phyloP scores from a whole-genome alignment of 345 rosid species.

The Murraya koenigii region DNA sequence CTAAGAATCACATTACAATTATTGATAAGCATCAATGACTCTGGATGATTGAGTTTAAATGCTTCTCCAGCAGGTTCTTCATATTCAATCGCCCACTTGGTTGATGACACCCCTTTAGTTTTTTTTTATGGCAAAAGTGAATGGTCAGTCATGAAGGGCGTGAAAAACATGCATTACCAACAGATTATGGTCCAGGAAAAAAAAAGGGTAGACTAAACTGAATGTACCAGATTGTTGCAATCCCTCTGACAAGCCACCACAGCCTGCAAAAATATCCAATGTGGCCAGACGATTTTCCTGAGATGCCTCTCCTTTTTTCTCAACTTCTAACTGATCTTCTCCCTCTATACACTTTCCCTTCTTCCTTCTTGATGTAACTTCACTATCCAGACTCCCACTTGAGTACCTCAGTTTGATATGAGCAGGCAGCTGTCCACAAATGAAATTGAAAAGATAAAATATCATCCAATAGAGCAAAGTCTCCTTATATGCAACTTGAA shows the following conservation, averaged over 20 bases:
- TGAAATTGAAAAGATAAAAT: background rate
- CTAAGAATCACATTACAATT: constrained; percentile 91
- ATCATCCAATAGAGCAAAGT: background rate
- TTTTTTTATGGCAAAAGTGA: background rate
- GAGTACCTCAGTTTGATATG: constrained; percentile 51
- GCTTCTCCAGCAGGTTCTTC: constrained; percentile 93
- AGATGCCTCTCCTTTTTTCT: constrained; percentile 34
- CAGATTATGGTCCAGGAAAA: background rate
- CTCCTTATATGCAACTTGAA: background rate
- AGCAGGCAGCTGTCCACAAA: constrained; percentile 54
- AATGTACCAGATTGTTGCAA: constrained; percentile 56
- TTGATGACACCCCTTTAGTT: constrained; percentile 54
- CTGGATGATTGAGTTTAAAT: constrained; percentile 65
- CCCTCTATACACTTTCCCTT: constrained; percentile 73
- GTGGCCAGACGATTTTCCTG: constrained; percentile 46
- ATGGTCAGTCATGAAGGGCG: background rate
- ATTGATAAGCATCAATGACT: constrained; percentile 57
- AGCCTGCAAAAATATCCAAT: constrained; percentile 82
- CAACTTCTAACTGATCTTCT: constrained; percentile 37
- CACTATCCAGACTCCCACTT: constrained; percentile 30
- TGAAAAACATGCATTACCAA: background rate
- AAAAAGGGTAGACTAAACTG: background rate
- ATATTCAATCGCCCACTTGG: constrained; percentile 92
- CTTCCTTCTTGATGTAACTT: constrained; percentile 54
- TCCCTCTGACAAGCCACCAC: constrained; percentile 83